Percentiles rank a stretch among this genome's conserved stretches.
phyloP scores from a whole-genome alignment of 805 yeast genomes.

The Suhomyces vadensis region DNA sequence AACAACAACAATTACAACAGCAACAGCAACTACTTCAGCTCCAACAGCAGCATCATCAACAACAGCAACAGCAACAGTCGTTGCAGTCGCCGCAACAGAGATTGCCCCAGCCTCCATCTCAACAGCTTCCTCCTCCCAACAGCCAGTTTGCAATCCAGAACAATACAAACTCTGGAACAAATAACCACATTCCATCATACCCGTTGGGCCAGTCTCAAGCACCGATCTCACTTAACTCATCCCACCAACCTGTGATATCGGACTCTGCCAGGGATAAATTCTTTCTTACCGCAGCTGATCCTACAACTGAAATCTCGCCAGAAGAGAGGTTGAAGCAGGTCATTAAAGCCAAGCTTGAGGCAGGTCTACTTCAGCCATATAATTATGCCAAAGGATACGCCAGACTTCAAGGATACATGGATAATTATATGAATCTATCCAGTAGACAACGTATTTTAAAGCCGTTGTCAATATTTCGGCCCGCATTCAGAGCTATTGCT shows the following conservation, averaged over 20 bases:
- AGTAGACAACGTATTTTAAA: constrained; percentile 83
- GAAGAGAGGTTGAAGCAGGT: constrained; percentile 92
- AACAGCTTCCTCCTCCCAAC: constrained; percentile 7
- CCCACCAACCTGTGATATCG: constrained; percentile 47
- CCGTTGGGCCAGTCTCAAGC: constrained; percentile 1
- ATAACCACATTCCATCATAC: constrained; percentile 4
- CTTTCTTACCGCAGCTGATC: constrained; percentile 95
- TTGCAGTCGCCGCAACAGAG: constrained; percentile 2
- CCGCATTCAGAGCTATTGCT: constrained; percentile 92
- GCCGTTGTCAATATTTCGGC: constrained; percentile 82
- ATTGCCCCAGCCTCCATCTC: constrained; percentile 7
- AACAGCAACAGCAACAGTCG: constrained; percentile 1
- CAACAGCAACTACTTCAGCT: constrained; percentile 3
- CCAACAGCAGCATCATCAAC: constrained; percentile 7
- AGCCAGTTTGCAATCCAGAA: too few relatives aligned
- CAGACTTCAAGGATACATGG: constrained; percentile 86
- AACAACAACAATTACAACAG: background rate
- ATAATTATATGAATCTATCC: constrained; percentile 80
- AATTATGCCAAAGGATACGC: constrained; percentile 94
- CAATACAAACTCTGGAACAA: constrained; percentile 1
- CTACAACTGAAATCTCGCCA: constrained; percentile 90
- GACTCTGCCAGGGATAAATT: constrained; percentile 91
- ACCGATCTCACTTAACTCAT: background rate
- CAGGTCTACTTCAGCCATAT: constrained; percentile 89
- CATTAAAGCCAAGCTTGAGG: constrained; percentile 90